Conservation (phyloP, 495 filamentous ascomycete species). For the Penicillium subrubescens region DNA sequence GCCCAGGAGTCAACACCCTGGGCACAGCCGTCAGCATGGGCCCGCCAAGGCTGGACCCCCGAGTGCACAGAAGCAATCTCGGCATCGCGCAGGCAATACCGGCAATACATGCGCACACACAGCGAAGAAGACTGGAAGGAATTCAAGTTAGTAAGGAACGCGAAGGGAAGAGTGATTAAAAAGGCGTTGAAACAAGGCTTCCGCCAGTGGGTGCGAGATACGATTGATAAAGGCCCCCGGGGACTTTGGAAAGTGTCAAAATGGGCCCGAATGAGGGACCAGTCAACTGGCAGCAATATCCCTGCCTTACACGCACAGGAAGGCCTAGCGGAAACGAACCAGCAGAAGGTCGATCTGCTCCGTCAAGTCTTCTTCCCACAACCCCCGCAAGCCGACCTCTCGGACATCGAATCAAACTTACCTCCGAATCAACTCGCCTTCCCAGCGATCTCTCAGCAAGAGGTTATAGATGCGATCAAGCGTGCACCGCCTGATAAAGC, state of each 20-base stretch:
- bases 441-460: background rate
- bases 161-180: background rate
- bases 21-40: slow-evolving; percentile 8
- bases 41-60: slow-evolving; percentile 8
- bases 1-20: slow-evolving; percentile 13
- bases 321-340: slow-evolving; percentile 4
- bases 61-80: slow-evolving; percentile 18
- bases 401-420: too few relatives aligned
- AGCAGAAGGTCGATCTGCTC: slow-evolving; percentile 21
- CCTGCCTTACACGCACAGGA: background rate
- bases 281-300: slow-evolving; percentile 4
- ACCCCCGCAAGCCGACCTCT: slow-evolving; percentile 24
- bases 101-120: background rate
- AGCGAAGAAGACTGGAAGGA: background rate
- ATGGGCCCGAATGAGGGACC: slow-evolving; percentile 12
- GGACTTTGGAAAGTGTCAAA: slow-evolving; percentile 18
- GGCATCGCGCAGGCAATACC: background rate
- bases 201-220: background rate
- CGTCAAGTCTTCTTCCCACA: slow-evolving; percentile 28
- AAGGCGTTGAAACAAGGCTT: background rate
- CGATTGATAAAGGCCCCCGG: slow-evolving; percentile 8
- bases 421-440: background rate
- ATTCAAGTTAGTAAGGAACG: background rate
- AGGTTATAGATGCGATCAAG: slow-evolving; percentile 12
- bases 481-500: slow-evolving; percentile 28